A percentile compares a stretch with the other conserved stretches of the same genome.
phyloP scores from a whole-genome alignment of 805 yeast genomes.

The Suhomyces prunicola region DNA sequence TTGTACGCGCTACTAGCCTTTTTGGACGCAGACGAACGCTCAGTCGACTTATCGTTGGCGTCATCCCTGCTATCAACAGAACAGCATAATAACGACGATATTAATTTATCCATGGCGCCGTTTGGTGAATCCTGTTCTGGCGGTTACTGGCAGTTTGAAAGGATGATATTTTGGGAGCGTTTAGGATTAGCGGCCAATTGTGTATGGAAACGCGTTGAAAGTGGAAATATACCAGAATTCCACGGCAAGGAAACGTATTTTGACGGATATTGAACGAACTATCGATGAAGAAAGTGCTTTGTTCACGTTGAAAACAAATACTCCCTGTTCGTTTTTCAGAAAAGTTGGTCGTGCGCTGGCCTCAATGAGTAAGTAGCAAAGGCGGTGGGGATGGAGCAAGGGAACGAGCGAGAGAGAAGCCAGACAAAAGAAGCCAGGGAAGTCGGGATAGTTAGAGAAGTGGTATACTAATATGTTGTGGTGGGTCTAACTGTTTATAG shows the following conservation, averaged over 20 bases:
- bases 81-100: conserved; percentile 38
- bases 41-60: conserved; percentile 23
- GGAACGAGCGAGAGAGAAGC: neutral
- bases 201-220: neutral
- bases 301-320: neutral
- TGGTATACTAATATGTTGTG: neutral
- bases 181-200: neutral
- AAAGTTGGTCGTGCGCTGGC: conserved; percentile 1
- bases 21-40: neutral
- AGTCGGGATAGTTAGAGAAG: neutral
- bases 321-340: conserved; percentile 4
- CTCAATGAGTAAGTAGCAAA: neutral
- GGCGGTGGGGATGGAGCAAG: neutral
- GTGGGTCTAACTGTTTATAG: neutral
- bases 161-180: neutral
- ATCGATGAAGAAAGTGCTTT: neutral
- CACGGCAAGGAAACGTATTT: neutral
- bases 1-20: neutral
- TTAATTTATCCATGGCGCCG: conserved; percentile 25
- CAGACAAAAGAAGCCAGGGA: neutral
- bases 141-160: neutral
- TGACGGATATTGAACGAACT: neutral
- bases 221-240: neutral
- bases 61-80: conserved; percentile 34
- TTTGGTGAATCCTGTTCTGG: neutral